Evolutionary conservation across 345 rosid species (phyloP).

Genomic region (Salix arbutifolia): DNA sequence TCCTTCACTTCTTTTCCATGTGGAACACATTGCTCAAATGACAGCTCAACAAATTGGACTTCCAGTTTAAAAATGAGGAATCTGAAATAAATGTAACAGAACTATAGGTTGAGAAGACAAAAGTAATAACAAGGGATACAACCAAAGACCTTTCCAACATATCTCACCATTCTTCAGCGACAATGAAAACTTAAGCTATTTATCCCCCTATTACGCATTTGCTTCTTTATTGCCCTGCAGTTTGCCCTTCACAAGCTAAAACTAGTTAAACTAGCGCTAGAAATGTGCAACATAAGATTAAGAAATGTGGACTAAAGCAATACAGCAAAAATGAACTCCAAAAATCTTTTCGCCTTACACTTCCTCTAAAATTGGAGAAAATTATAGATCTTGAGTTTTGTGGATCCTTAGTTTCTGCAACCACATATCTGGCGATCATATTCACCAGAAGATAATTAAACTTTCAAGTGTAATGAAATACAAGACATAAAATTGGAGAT

Average conservation of each 20-base stretch:
- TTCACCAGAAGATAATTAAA: background rate
- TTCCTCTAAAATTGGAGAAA: slow-evolving; percentile 96
- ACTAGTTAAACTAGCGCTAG: slow-evolving; percentile 48
- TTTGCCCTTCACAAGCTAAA: slow-evolving; percentile 92
- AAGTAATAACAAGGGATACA: slow-evolving; percentile 7
- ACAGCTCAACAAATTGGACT: slow-evolving; percentile 68
- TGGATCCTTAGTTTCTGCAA: slow-evolving; percentile 64
- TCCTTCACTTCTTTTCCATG: slow-evolving; percentile 67
- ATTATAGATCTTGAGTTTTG: slow-evolving; percentile 78
- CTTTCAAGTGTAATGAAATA: background rate
- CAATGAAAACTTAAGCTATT: slow-evolving; percentile 79
- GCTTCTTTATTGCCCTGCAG: slow-evolving; percentile 60
- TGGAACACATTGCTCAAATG: slow-evolving; percentile 64
- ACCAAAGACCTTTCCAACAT: slow-evolving; percentile 10
- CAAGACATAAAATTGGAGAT: background rate
- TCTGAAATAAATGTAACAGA: slow-evolving; percentile 34
- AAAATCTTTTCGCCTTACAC: slow-evolving; percentile 60
- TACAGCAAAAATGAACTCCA: slow-evolving; percentile 4
- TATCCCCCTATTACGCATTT: slow-evolving; percentile 76
- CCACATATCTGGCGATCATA: slow-evolving; percentile 10
- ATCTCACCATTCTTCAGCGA: slow-evolving; percentile 91
- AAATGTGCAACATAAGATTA: slow-evolving; percentile 15
- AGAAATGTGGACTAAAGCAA: background rate
- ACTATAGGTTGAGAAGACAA: background rate
- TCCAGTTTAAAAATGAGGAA: slow-evolving; percentile 87